Evolutionary conservation across 2,329 filamentous ascomycete species (phyloP), one percentile per base, ranked within the genome.

Genomic region (Fusarium sp.): DNA sequence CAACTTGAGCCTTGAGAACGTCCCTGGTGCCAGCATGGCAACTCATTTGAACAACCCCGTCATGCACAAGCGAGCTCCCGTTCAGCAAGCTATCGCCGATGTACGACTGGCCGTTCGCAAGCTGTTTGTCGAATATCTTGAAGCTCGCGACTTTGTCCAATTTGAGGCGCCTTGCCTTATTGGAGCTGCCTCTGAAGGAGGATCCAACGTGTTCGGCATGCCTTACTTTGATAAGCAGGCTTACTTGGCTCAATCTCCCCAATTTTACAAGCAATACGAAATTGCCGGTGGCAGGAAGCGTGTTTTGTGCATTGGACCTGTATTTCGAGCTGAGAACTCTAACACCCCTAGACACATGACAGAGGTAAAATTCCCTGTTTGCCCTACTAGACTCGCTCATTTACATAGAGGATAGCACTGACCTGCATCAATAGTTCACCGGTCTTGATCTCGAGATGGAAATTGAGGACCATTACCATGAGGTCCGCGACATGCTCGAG

Each of bases 391-490:
- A 20, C 38, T 68, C 29, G 7, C 27, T 46, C 31, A 52, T 45
- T 17, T 18, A 25, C 18, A 49, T 9, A 27, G 53, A 35, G 59
- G 29, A 39, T 14, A 50, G 29, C n/a, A 17, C 47, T 62, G 11
- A 56, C 65, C 73, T 38, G 74, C 57, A 20, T 47, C 35, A 25
- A 25, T 70, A 89, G 86, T 97, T 96, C 82, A 95, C 92, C 9
- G 93, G 93, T 77, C 92, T 97, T 55, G 94, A 97, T 93, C 79
- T 96, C 79, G 94, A 96, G 81, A 96, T 95, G 93, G 93, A 94
- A 78, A 95, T 96, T 80, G 87, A 93, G 77, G 88, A 95, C 59
- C 46, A 76, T 80, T 96, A 96, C 83, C 86, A 89, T 72, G 93
- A 96, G 81, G 93, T 95, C 55, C 86, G 91, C 73, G 81, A 89